Base-by-base conservation (phyloP, 306 rosid species). In the Biancaea sappan region DNA sequence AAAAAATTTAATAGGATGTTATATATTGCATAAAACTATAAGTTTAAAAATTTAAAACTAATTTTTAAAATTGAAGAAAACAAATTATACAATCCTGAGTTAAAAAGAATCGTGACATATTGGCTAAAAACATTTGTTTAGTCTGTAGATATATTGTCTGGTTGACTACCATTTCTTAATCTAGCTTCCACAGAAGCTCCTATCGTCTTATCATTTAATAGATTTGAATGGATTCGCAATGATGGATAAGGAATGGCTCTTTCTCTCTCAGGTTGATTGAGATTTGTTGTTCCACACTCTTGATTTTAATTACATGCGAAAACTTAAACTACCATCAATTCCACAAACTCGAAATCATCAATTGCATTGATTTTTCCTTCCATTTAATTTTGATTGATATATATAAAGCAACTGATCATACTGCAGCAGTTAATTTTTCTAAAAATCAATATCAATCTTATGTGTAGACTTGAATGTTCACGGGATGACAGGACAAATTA, bases 191-290 rank as follows among this genome's bases (percentile, higher is more conserved):
- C 66, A 22, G 31, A 60, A 44, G 71, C 38, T 70, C 38, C 79
- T 26, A 79, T 80, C 74, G 58, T 53, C 34, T 67, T 56, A 74
- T 80, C 83, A 54, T 61, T 77, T 74, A 43, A 28, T 21, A 29
- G 73, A 77, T 80, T 66, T 73, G 34, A 64, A 65, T 38, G 50
- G 78, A 80, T 84, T 44, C 56, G 69, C 64, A 18, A 63, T 35
- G 77, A 67, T 67, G 31, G 70, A 72, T 69, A 50, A 34, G 71
- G 69, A 51, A 46, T 61, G 74, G 67, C 60, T 76, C 28, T 29
- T 67, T 50, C 67, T 76, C 9, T 66, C 47, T 48, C 40, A 48
- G 15, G 37, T 61, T 29, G 71, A 75, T 58, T 37, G 48, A 54
- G 72, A 73, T 68, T 29, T 46, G 37, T 5, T 58, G 69, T 61